Evolutionary conservation across 306 rosid genomes (phyloP), one percentile per base, ranked within the genome.

Genomic region (Cucurbita pepo): DNA sequence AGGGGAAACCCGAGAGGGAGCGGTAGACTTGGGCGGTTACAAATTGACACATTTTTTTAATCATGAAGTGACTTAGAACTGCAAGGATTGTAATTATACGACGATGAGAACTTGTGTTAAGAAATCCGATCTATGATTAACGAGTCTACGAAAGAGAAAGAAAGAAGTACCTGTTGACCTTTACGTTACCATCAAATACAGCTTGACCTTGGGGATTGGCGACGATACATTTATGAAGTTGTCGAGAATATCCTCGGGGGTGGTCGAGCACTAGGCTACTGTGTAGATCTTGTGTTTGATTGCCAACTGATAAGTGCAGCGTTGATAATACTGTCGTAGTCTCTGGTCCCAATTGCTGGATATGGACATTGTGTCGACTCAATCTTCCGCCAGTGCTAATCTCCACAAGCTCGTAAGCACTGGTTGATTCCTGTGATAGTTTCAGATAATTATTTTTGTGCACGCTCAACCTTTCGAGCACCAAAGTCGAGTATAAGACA

Each of bases 281-380:
- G 63, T 89, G 99, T 38, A 94, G 85, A 85, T 94, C 99, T 80
- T 94, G 99, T 45, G 96, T 89, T 81, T 91, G 99, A 77, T 91
- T 79, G 14, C 85, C 83, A 21, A 83, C 87, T 76, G 87, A 85
- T 79, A 94, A 77, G 77, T 94, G 99, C 69, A 94, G 62, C 7
- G 99, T 85, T 15, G 97, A 89, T 79, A 94, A 72, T 70, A 89
- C 90, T 0, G 97, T 94, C 16, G 76, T 76, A 0, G 99, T 94
- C 45, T 91, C 89, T 0, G 97, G 91, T 67, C 99, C 99, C 61
- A 89, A 61, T 76, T 94, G 99, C 60, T 89, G 87, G 54, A 94
- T 82, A 82, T 86, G 92, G 63, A 94, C 83, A 85, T 94, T 94
- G 83, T 94, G 99, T 75, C 99, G 82, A 72, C 99, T 80, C 62